Conservation (phyloP, 495 filamentous ascomycete species). For the Articulospora tetracladia region DNA sequence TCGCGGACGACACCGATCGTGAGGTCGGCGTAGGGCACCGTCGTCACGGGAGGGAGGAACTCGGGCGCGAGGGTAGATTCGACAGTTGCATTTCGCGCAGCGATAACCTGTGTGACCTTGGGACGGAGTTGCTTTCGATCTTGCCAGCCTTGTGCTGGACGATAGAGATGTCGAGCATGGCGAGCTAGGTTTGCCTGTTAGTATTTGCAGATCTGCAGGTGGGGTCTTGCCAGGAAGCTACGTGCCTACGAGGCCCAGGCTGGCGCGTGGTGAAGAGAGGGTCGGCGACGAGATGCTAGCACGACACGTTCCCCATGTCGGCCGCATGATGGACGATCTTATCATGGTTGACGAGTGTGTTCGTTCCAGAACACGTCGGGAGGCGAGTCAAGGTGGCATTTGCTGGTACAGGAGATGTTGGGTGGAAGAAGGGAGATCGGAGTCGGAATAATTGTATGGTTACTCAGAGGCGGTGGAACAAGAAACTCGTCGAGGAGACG, state of each 20-base stretch:
- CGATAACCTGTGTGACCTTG: conserved; percentile 10
- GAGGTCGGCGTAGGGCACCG: conserved; percentile 56
- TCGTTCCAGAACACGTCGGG: background rate
- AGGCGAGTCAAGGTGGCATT: background rate
- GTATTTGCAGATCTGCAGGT: background rate
- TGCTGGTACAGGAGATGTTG: too few relatives aligned
- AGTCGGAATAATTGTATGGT: too few relatives aligned
- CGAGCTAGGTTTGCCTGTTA: conserved; percentile 10
- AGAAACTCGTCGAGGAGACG: too few relatives aligned
- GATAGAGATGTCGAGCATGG: conserved; percentile 19
- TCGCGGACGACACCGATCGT: conserved; percentile 71
- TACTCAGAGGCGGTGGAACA: too few relatives aligned
- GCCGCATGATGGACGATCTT: conserved; percentile 22
- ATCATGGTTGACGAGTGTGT: conserved; percentile 19
- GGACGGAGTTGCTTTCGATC: conserved; percentile 10
- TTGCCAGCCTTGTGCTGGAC: conserved; percentile 14
- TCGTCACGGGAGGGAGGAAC: conserved; percentile 38
- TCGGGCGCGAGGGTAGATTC: conserved; percentile 3
- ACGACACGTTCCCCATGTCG: conserved; percentile 21
- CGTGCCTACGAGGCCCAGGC: conserved; percentile 13
- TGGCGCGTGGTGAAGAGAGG: background rate
- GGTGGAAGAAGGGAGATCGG: too few relatives aligned
- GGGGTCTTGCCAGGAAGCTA: background rate
- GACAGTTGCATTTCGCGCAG: conserved; percentile 14
- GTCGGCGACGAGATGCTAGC: conserved; percentile 18